These are phyloP conservation scores for Agaricus bisporus DNA, from an alignment of 768 basidiomycete species.

Conservation along the genomic window DNA sequence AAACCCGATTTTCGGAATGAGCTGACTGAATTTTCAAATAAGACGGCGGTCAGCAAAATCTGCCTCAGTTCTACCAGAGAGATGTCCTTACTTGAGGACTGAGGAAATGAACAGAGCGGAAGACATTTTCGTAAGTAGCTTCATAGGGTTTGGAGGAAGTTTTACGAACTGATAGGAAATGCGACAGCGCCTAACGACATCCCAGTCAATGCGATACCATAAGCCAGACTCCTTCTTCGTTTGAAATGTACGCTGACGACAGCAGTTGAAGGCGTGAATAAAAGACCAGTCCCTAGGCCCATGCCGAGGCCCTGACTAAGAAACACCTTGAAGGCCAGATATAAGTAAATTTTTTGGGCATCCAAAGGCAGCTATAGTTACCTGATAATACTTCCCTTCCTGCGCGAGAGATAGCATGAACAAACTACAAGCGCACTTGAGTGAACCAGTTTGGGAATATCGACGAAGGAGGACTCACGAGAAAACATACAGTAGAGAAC, in stretches of 20 bases:
- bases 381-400: slow-evolving; percentile 38
- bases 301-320: slow-evolving; percentile 51
- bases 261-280: slow-evolving; percentile 43
- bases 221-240: slow-evolving; percentile 29
- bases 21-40: slow-evolving; percentile 3
- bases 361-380: slow-evolving; percentile 11
- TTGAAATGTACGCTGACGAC: slow-evolving; percentile 42
- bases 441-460: slow-evolving; percentile 8
- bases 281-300: slow-evolving; percentile 42
- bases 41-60: too few species aligned
- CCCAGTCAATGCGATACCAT: slow-evolving; percentile 35
- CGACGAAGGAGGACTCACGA: slow-evolving; percentile 20
- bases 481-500: slow-evolving; percentile 19
- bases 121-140: background rate
- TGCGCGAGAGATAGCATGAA: slow-evolving; percentile 38
- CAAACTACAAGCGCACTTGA: slow-evolving; percentile 19
- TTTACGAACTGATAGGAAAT: slow-evolving; percentile 24
- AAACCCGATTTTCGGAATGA: slow-evolving; percentile 12
- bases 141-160: background rate
- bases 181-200: slow-evolving; percentile 33
- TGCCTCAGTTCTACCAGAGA: too few species aligned
- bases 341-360: background rate
- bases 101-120: too few species aligned
- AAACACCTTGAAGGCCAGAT: slow-evolving; percentile 28
- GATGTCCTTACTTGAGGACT: slow-evolving; percentile 21